Conservation (phyloP, 331 rosid species). For the Dryas integrifolia region DNA sequence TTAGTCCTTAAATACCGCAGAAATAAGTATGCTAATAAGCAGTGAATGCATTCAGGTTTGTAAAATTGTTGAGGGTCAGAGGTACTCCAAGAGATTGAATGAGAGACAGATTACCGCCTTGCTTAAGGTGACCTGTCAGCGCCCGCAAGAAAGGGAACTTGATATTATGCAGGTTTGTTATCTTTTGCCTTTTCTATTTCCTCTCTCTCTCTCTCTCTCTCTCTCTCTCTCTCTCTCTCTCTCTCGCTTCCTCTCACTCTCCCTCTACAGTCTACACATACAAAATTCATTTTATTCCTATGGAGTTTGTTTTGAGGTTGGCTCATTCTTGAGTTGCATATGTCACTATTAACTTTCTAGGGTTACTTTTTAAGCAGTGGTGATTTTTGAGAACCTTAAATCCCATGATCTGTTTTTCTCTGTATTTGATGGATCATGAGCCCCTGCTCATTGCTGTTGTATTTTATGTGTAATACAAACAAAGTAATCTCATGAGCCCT, state of each 20-base stretch:
- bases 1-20: background rate
- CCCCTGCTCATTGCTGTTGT: too few relatives aligned
- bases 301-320: background rate
- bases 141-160: conserved; percentile 78
- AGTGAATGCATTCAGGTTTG: conserved; percentile 60
- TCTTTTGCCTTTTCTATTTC: background rate
- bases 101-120: conserved; percentile 86
- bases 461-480: too few relatives aligned
- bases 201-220: too few relatives aligned
- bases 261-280: too few relatives aligned
- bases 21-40: conserved; percentile 17
- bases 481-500: background rate
- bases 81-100: conserved; percentile 82
- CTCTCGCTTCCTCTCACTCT: too few relatives aligned
- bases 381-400: too few relatives aligned
- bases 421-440: too few relatives aligned
- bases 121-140: conserved; percentile 89
- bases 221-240: background rate
- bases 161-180: conserved; percentile 73
- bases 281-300: too few relatives aligned
- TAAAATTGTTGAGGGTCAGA: conserved; percentile 92
- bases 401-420: too few relatives aligned
- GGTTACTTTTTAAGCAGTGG: background rate
- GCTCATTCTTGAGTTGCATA: background rate
- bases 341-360: background rate